Conservation (phyloP, 169 alveolate genomes). For the Plasmodium gonderi region DNA sequence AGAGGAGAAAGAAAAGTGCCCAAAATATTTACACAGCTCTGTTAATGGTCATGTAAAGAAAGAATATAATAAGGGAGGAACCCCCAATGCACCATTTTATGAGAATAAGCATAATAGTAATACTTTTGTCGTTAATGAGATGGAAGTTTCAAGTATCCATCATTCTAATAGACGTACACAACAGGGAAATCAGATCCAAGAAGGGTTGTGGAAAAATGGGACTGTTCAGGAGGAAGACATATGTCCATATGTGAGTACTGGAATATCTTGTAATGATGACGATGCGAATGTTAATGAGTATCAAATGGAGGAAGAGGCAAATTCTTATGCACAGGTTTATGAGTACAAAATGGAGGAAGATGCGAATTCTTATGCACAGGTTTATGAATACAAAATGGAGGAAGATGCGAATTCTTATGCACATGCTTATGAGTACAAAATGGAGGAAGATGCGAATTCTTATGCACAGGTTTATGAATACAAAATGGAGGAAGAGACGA, state of each 20-base stretch:
- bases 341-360: conserved; percentile 7
- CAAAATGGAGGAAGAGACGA: not conserved
- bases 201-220: not conserved
- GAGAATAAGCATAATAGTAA: not conserved
- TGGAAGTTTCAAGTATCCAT: not conserved
- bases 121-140: not conserved
- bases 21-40: not conserved
- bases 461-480: not conserved
- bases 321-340: not conserved
- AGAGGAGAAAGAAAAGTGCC: not conserved
- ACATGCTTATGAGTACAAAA: not conserved
- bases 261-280: not conserved
- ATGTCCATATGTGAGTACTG: not conserved
- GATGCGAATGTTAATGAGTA: not conserved
- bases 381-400: not conserved
- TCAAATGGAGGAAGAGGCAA: not conserved
- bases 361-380: not conserved
- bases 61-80: not conserved
- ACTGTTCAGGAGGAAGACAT: not conserved
- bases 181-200: not conserved
- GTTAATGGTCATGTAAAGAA: not conserved
- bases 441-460: not conserved
- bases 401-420: not conserved
- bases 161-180: not conserved
- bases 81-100: not conserved